Percentiles rank a stretch among this genome's conserved stretches.
phyloP scores from a whole-genome alignment of 129 eudicot species.

The Lonicera japonica region DNA sequence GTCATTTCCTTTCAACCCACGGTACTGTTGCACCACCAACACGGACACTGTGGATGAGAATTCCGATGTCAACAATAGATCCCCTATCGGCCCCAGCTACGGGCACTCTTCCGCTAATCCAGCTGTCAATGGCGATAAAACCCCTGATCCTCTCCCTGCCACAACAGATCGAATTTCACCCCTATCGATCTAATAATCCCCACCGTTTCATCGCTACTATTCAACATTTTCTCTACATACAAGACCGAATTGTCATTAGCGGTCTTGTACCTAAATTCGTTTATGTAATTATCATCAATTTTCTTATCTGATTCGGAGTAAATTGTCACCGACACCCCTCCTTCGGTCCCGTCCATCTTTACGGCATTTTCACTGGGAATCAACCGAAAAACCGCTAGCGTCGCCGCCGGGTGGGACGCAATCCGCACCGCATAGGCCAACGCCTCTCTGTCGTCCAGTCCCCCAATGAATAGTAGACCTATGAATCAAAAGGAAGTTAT shows the following conservation, averaged over 20 bases:
- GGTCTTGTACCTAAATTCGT: background rate
- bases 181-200: conserved; percentile 2
- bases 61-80: conserved; percentile 25
- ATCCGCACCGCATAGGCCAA: conserved; percentile 16
- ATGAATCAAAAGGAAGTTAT: too few species aligned
- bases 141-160: conserved; percentile 17
- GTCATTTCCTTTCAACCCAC: background rate
- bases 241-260: background rate
- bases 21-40: conserved; percentile 35
- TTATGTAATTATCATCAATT: conserved; percentile 4
- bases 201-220: conserved; percentile 15
- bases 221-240: conserved; percentile 7
- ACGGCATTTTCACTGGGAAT: background rate
- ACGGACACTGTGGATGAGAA: conserved; percentile 16
- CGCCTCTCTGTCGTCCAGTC: conserved; percentile 35
- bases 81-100: conserved; percentile 28
- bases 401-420: conserved; percentile 8
- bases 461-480: too few species aligned
- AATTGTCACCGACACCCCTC: background rate
- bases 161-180: conserved; percentile 12
- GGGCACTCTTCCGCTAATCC: conserved; percentile 29
- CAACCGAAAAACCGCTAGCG: conserved; percentile 16
- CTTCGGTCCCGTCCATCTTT: background rate
- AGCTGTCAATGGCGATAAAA: conserved; percentile 1
- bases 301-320: conserved; percentile 10